Evolutionary conservation across 345 rosid genomes (phyloP).

Genomic region (Ceriops tagal): DNA sequence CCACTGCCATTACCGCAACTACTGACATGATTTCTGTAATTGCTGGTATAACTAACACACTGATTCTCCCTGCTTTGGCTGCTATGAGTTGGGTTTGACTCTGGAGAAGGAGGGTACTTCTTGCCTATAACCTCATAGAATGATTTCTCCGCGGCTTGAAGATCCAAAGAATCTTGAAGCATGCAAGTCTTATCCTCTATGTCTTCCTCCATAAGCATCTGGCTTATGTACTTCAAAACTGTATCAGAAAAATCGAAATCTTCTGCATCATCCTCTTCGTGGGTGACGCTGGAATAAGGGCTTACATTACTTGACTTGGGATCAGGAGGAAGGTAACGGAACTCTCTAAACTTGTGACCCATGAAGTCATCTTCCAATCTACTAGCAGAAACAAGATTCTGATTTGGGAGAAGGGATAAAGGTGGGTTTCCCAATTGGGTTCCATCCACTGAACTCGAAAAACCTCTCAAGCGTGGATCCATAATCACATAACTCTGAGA

Average conservation of each 20-base stretch:
- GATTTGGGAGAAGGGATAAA: constrained; percentile 35
- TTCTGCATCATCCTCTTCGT: constrained; percentile 50
- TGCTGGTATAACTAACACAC: constrained; percentile 33
- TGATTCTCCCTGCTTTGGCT: constrained; percentile 20
- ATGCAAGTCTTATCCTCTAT: constrained; percentile 53
- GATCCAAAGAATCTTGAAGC: constrained; percentile 64
- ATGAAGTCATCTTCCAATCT: constrained; percentile 22
- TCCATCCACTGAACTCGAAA: constrained; percentile 36
- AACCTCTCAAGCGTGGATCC: constrained; percentile 49
- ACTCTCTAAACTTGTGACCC: constrained; percentile 35
- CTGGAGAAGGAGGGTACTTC: constrained; percentile 55
- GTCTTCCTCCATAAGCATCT: constrained; percentile 81
- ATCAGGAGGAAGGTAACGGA: constrained; percentile 26
- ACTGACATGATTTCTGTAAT: constrained; percentile 11
- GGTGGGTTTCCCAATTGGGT: constrained; percentile 40
- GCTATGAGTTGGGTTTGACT: constrained; percentile 20
- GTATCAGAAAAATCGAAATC: constrained; percentile 60
- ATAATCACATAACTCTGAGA: constrained; percentile 32
- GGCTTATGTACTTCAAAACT: constrained; percentile 57
- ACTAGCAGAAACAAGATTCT: constrained; percentile 34
- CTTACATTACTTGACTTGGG: constrained; percentile 16
- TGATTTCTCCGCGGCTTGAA: constrained; percentile 69
- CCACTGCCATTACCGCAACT: constrained; percentile 14
- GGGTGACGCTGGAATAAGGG: constrained; percentile 11
- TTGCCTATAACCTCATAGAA: constrained; percentile 62